Evolutionary conservation across 345 rosid species (phyloP).

Genomic region (Dimocarpus longan): DNA sequence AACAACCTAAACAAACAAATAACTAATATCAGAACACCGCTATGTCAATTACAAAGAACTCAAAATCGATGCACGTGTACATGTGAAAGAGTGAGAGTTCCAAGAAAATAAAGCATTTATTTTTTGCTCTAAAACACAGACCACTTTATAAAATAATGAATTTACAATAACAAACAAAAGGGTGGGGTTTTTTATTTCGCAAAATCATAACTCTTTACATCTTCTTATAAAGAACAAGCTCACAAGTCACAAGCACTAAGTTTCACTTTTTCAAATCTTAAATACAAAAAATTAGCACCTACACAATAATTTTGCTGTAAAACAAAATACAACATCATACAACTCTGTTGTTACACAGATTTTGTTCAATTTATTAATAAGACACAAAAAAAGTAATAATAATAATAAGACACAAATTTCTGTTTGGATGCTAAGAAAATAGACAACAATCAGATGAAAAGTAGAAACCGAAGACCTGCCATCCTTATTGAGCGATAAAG

Average conservation of each 20-base stretch:
- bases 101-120: not conserved
- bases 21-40: not conserved
- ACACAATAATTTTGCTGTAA: not conserved
- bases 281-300: too few relatives aligned
- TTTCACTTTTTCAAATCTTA: too few relatives aligned
- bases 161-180: not conserved
- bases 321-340: not conserved
- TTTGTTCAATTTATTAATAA: not conserved
- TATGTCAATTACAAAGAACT: not conserved
- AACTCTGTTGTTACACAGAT: not conserved
- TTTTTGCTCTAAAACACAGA: not conserved
- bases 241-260: not conserved
- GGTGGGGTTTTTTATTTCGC: not conserved
- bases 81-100: not conserved
- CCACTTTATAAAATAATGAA: not conserved
- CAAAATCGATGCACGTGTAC: not conserved
- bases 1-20: constrained; percentile 29
- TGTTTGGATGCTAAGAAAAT: not conserved
- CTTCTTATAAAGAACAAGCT: not conserved
- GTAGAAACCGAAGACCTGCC: not conserved
- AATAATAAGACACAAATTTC: not conserved
- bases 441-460: not conserved
- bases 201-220: not conserved
- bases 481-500: not conserved
- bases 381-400: not conserved